phyloP scores from a whole-genome alignment of 139 green algal species.

The Ulvella scutata region DNA sequence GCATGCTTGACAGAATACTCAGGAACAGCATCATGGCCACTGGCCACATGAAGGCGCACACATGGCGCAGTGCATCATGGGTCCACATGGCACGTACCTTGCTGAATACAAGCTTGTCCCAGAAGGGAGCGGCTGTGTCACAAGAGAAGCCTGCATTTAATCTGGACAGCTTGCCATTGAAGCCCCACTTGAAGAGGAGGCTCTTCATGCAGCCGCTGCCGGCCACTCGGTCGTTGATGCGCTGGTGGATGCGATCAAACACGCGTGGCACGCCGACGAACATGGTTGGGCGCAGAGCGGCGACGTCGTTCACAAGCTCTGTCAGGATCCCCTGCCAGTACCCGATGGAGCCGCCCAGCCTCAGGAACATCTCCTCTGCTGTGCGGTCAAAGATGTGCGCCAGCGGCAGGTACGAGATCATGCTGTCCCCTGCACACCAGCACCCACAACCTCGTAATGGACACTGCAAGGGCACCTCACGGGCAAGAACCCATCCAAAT shows the following conservation, averaged over 20 bases:
- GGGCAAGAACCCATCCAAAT: no score
- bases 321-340: conserved; percentile 72
- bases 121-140: conserved; percentile 55
- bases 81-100: conserved; percentile 17
- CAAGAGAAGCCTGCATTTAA: conserved; percentile 48
- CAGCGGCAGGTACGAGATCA: conserved; percentile 68
- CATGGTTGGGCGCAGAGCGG: conserved; percentile 65
- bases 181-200: conserved; percentile 56
- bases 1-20: no score
- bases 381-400: conserved; percentile 84
- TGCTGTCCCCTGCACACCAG: conserved; percentile 20
- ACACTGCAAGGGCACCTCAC: no score
- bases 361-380: conserved; percentile 60
- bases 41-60: not conserved
- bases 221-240: conserved; percentile 39
- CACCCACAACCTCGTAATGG: not conserved
- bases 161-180: conserved; percentile 50
- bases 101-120: conserved; percentile 70
- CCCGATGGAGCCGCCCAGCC: conserved; percentile 53
- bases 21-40: no score
- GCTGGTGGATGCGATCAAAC: conserved; percentile 88
- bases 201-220: conserved; percentile 22
- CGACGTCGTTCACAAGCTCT: conserved; percentile 68
- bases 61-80: not conserved
- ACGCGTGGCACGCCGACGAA: conserved; percentile 90